These are phyloP conservation scores for Polyporus arcularius DNA, from an alignment of 768 basidiomycete species.

Conservation along the genomic window DNA sequence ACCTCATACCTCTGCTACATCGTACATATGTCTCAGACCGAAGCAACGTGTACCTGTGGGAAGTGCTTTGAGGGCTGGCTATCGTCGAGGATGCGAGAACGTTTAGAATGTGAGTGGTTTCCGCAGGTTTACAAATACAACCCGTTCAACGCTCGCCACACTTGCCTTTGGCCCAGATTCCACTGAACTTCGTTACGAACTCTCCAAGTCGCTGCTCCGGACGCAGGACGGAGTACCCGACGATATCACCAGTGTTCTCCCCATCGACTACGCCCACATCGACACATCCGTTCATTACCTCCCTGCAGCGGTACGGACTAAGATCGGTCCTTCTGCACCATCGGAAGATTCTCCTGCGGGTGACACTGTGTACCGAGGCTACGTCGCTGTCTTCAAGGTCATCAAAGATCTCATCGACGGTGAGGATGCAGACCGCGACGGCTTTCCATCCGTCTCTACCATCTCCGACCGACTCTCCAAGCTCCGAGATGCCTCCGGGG, in stretches of 20 bases:
- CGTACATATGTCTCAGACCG: no score
- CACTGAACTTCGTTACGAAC: constrained; percentile 8
- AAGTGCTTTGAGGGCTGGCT: no score
- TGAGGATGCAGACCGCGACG: constrained; percentile 1
- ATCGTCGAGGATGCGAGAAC: no score
- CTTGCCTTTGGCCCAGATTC: background rate
- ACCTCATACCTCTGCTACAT: no score
- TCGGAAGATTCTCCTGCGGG: background rate
- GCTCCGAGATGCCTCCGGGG: background rate
- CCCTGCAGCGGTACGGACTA: constrained; percentile 3
- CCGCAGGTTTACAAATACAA: no score
- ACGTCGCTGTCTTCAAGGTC: constrained; percentile 26
- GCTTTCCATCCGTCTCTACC: constrained; percentile 20
- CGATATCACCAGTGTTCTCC: constrained; percentile 8
- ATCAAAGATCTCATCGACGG: constrained; percentile 22
- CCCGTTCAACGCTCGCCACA: background rate
- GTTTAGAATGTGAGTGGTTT: no score
- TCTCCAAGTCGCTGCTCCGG: constrained; percentile 7
- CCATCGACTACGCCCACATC: constrained; percentile 16
- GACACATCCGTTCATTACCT: constrained; percentile 16
- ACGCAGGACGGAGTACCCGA: constrained; percentile 13
- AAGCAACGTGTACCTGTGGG: no score
- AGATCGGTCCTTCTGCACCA: constrained; percentile 8
- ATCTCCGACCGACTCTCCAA: constrained; percentile 9
- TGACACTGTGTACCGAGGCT: constrained; percentile 31